Conservation (phyloP, 2,329 filamentous ascomycete genomes). For the Aspergillus melleus region DNA sequence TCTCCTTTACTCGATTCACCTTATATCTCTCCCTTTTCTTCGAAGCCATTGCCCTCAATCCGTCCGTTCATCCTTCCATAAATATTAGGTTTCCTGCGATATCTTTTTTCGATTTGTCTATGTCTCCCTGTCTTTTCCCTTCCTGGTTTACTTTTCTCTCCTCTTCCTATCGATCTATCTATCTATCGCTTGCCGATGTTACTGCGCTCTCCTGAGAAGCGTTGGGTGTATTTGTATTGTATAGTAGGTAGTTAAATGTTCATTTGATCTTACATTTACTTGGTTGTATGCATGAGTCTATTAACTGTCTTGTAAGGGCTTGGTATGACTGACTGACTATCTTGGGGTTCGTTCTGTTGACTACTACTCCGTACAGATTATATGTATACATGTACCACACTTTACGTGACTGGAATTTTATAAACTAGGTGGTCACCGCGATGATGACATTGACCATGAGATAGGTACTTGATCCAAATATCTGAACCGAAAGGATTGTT, state of each 20-base stretch:
- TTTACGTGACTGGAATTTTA: too few relatives aligned
- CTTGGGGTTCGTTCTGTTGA: too few relatives aligned
- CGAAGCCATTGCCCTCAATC: background rate
- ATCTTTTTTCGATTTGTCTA: slow-evolving; percentile 8
- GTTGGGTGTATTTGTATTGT: slow-evolving; percentile 26
- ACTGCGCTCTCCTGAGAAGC: slow-evolving; percentile 1
- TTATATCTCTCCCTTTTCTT: slow-evolving; percentile 23
- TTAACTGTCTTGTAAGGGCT: background rate
- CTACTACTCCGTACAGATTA: too few relatives aligned
- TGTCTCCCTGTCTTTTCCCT: slow-evolving; percentile 5
- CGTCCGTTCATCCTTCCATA: slow-evolving; percentile 9
- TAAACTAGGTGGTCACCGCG: too few relatives aligned
- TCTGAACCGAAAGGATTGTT: too few relatives aligned
- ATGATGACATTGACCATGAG: too few relatives aligned
- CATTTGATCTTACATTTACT: background rate
- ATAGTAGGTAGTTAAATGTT: slow-evolving; percentile 24
- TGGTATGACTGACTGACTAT: too few relatives aligned
- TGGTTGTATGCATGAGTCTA: background rate
- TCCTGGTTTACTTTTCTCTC: slow-evolving; percentile 4
- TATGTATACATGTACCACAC: too few relatives aligned
- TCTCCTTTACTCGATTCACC: slow-evolving; percentile 1
- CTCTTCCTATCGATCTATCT: slow-evolving; percentile 2
- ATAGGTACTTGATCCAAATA: too few relatives aligned
- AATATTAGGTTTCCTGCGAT: slow-evolving; percentile 27
- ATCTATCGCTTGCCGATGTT: slow-evolving; percentile 2